Percentiles rank a stretch among this genome's conserved stretches.
phyloP scores from a whole-genome alignment of 2,329 filamentous ascomycete genomes.

The Fusarium pseudonygamai region DNA sequence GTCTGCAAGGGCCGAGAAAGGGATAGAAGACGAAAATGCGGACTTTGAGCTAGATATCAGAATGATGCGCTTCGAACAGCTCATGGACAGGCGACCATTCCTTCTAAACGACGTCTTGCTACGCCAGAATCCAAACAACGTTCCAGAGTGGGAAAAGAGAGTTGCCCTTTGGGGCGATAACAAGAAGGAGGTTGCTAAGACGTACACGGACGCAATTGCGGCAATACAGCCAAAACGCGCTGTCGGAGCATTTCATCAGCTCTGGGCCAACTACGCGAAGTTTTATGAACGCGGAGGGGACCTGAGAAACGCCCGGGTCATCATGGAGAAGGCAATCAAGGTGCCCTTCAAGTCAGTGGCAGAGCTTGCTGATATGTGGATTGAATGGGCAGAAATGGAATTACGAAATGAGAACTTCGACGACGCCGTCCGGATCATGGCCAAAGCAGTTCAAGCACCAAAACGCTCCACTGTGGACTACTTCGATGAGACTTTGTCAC shows the following conservation, averaged over 20 bases:
- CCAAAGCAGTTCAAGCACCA: slow-evolving; percentile 95
- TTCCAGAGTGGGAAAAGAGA: slow-evolving; percentile 96
- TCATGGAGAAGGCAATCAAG: slow-evolving; percentile 98
- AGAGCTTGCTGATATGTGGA: slow-evolving; percentile 98
- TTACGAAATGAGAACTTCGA: slow-evolving; percentile 96
- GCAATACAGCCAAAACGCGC: slow-evolving; percentile 95
- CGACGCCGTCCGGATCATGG: slow-evolving; percentile 93
- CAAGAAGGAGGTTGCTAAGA: slow-evolving; percentile 88
- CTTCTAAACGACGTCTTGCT: slow-evolving; percentile 95
- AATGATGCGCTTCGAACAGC: slow-evolving; percentile 97
- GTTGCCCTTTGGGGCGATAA: slow-evolving; percentile 97
- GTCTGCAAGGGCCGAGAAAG: slow-evolving; percentile 80
- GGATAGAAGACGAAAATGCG: slow-evolving; percentile 79
- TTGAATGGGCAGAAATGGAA: slow-evolving; percentile 99
- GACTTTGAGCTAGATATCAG: slow-evolving; percentile 96
- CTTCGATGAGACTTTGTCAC: slow-evolving; percentile 92
- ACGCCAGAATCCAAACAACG: slow-evolving; percentile 95
- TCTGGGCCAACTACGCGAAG: slow-evolving; percentile 97
- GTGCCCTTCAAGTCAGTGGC: slow-evolving; percentile 98
- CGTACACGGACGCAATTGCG: slow-evolving; percentile 93
- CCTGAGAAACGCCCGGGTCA: slow-evolving; percentile 83
- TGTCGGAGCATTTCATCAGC: slow-evolving; percentile 88
- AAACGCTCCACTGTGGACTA: slow-evolving; percentile 99
- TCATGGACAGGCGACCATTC: slow-evolving; percentile 97
- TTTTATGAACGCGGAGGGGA: slow-evolving; percentile 94